Conservation (phyloP, 805 yeast genomes). For the Ogataea chonburiensis region DNA sequence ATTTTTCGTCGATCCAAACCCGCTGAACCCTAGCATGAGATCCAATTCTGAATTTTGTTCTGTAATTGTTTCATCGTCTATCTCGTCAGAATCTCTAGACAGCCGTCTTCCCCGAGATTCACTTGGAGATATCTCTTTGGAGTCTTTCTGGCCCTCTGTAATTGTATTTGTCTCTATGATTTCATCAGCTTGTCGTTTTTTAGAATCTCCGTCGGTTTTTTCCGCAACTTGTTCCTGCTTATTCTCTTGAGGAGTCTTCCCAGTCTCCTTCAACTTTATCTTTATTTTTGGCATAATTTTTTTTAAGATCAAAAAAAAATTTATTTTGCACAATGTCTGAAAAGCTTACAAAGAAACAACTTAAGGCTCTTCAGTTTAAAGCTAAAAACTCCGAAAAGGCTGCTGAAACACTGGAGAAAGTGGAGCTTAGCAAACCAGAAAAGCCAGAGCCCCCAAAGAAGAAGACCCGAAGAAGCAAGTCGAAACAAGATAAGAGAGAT, state of each 20-base stretch:
- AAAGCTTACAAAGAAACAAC: conserved; percentile 64
- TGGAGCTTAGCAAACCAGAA: conserved; percentile 46
- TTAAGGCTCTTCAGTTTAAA: conserved; percentile 60
- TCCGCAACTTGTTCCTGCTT: neutral
- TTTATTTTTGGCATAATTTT: conserved; percentile 21
- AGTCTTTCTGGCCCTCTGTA: conserved; percentile 4
- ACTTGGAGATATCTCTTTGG: conserved; percentile 15
- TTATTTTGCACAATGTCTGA: conserved; percentile 8
- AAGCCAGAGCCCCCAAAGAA: conserved; percentile 76
- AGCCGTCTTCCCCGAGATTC: conserved; percentile 2
- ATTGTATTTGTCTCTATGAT: neutral
- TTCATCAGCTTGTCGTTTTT: no score
- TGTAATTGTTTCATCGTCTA: conserved; percentile 5
- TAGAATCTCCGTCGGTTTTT: no score
- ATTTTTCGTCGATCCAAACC: conserved; percentile 55
- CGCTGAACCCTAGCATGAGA: conserved; percentile 62
- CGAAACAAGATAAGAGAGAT: conserved; percentile 42
- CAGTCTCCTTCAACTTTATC: conserved; percentile 18
- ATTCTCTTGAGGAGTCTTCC: neutral
- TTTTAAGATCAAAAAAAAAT: conserved; percentile 9
- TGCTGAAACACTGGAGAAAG: conserved; percentile 35
- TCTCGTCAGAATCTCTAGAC: conserved; percentile 3
- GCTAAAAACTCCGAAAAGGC: conserved; percentile 36
- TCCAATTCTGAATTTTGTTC: no score
- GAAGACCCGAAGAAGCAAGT: conserved; percentile 47